Base-by-base conservation (phyloP, 805 yeast genomes). In the Schizosaccharomyces lindneri region DNA sequence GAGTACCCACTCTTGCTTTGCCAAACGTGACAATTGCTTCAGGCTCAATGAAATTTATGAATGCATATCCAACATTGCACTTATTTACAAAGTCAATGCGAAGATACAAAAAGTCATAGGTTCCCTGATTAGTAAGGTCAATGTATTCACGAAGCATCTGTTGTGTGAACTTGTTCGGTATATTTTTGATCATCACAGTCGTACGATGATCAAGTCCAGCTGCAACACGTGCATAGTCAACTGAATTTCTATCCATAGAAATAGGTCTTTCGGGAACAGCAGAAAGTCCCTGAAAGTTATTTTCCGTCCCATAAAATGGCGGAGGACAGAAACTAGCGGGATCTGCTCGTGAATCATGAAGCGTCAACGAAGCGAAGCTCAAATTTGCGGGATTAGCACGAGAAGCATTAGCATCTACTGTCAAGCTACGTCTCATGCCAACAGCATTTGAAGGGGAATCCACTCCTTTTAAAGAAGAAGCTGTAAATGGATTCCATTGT, bases 41-140 rank as follows among this genome's bases (percentile, higher is more conserved):
- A 5, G 81, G 77, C 36, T 71, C 67, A 24, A 71, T 74, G 65
- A 78, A 78, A 7, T 79, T 75, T 43, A 78, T 73, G 66, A 78
- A 78, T 4, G 81, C 82, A 68, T 78, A 78, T 5, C 82, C 82
- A 39, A 78, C 81, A 63, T 79, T 79, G 72, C 81, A 77, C 62
- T 73, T 73, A 65, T 76, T 79, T 61, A 70, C 72, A 66, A 78
- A 79, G 66, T 79, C 82, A 64, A 79, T 76, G 62, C 82, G 72
- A 68, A 64, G 61, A 41, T 64, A 64, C 55, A 64, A 63, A 65
- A 73, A 73, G 51, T 73, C 73, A 63, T 72, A 73, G 9, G 70
- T 65, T 43, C 70, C 67, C 64, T 68, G 66, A 66, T 75, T 76
- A 2, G 80, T 76, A 31, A 65, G 70, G 65, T 79, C 80, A 41